These are phyloP conservation scores for Penicillium coprophilum DNA, from an alignment of 495 filamentous ascomycete genomes.

Conservation along the genomic window DNA sequence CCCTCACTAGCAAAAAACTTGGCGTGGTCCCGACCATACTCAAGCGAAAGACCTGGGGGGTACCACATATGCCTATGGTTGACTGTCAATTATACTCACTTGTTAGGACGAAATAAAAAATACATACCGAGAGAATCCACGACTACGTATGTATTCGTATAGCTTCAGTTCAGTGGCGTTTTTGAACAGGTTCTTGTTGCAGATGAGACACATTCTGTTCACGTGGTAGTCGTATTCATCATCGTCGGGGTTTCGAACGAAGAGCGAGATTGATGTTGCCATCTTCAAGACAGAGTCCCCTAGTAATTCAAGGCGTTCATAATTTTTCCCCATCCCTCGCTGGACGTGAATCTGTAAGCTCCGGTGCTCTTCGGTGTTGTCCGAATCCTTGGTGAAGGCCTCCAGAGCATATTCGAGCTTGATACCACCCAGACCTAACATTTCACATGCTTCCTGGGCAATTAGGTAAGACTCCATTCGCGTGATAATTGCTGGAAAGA, in stretches of 20 bases:
- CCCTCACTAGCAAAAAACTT: constrained; percentile 52
- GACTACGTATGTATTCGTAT: constrained; percentile 77
- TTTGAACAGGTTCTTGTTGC: constrained; percentile 87
- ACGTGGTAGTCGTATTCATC: constrained; percentile 90
- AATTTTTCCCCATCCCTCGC: constrained; percentile 92
- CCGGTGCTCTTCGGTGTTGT: constrained; percentile 79
- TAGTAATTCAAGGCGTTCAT: constrained; percentile 91
- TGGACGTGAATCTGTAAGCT: constrained; percentile 71
- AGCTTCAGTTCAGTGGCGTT: constrained; percentile 63
- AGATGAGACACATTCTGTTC: constrained; percentile 84
- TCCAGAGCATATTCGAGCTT: constrained; percentile 73
- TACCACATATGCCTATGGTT: constrained; percentile 62
- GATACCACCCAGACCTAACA: constrained; percentile 58
- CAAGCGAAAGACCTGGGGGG: constrained; percentile 67
- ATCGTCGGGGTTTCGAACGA: constrained; percentile 68
- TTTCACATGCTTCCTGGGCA: constrained; percentile 66
- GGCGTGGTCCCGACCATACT: constrained; percentile 59
- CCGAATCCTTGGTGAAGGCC: constrained; percentile 91
- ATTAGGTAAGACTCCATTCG: constrained; percentile 81
- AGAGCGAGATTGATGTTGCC: constrained; percentile 86
- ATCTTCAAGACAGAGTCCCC: constrained; percentile 96
- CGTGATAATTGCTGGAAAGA: constrained; percentile 80
- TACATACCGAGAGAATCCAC: constrained; percentile 69
- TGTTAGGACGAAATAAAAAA: not conserved
- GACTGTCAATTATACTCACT: constrained; percentile 5